Evolutionary conservation across 768 basidiomycete genomes (phyloP), one percentile per base, ranked within the genome.

Genomic region (Gautieria morchelliformis): DNA sequence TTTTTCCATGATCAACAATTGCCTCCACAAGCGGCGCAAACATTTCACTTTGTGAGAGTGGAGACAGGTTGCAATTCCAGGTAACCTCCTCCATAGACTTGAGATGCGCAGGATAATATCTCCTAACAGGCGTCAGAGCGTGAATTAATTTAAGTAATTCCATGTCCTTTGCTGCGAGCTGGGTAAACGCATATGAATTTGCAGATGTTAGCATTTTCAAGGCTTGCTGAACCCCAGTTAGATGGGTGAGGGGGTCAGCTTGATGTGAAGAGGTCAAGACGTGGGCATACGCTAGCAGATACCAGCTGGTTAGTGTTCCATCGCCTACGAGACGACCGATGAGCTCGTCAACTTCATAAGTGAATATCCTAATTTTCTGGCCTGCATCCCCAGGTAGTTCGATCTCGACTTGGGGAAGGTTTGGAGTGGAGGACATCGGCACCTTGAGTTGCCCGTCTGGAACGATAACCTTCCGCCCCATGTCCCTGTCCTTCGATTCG

Each of bases 221-320:
- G 0, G 78, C 77, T 47, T 78, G 70, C 41, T 76, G 71, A 1
- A 72, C 71, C 4, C 79, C 79, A 0, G 73, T 74, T 8, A 72
- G 71, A 17, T 62, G 61, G 0, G 73, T 76, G 19, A 80, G 65
- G 4, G 75, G 74, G 63, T 80, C 78, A 11, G 69, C 66, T 15
- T 74, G 63, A 47, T 70, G 70, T 45, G 72, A 69, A 19, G 73
- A 72, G 2, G 72, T 78, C 3, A 77, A 57, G 17, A 75, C 74
- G 45, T 81, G 79, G 15, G 81, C 66, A 52, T 76, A 75, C 2
- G 71, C 66, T 47, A 67, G 68, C 54, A 69, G 76, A 8, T 78
- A 64, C 41, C 63, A 63, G 58, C 65, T 67, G 1, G 58, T 59
- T 40, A 72, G 50, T 19, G 62, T 67, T 5, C 49, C 60, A 10